Conservation (phyloP, 1,284 basidiomycete species). For the Sporisorium sorghi region DNA sequence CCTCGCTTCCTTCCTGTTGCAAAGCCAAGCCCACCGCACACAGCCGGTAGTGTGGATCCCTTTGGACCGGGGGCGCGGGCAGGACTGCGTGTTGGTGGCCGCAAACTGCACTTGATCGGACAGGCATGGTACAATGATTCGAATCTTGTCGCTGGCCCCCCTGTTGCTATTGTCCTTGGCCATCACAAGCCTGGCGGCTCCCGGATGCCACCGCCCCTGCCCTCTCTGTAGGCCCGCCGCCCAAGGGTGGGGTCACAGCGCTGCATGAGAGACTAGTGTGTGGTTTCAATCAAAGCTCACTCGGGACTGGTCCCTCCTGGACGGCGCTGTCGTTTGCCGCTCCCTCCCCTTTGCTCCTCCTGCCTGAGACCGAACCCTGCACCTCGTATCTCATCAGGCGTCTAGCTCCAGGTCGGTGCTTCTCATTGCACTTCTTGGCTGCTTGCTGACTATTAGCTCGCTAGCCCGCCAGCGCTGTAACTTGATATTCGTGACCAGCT, state of each 20-base stretch:
- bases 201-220: too few relatives aligned
- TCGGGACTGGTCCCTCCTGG: neutral
- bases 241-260: slow-evolving; percentile 1
- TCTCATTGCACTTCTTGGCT: neutral
- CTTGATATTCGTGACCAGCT: neutral
- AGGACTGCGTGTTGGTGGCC: too few relatives aligned
- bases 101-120: slow-evolving; percentile 6
- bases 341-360: slow-evolving; percentile 11
- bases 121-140: neutral
- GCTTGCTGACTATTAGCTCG: neutral
- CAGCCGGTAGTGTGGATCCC: too few relatives aligned
- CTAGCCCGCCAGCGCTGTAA: neutral
- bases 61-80: slow-evolving; percentile 10
- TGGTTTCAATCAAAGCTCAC: neutral
- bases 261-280: neutral
- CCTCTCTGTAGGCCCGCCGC: too few relatives aligned
- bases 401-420: slow-evolving; percentile 16
- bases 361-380: slow-evolving; percentile 1
- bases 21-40: neutral
- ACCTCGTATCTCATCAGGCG: slow-evolving; percentile 18
- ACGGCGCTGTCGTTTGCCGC: slow-evolving; percentile 17
- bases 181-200: neutral
- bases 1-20: neutral
- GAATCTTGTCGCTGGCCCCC: neutral
- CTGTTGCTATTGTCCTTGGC: slow-evolving; percentile 4